Base-by-base conservation (phyloP, 1,284 basidiomycete genomes). In the Pseudozyma sp. region DNA sequence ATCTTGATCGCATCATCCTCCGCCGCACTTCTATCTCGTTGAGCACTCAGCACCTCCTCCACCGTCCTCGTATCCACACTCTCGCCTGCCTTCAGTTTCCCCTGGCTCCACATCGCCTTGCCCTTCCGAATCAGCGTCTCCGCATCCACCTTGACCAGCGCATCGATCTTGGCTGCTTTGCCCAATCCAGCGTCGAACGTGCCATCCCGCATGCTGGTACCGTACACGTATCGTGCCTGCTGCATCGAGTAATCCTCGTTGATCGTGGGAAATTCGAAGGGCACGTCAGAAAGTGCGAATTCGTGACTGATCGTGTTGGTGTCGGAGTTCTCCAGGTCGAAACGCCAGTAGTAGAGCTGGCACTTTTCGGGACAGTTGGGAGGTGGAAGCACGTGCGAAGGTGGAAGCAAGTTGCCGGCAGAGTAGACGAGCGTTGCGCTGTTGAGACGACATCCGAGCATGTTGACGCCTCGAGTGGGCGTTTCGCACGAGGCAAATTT, bases 161-260 rank as follows among this genome's bases (percentile, higher is more conserved):
- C 86, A 65, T 88, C 87, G 37, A 87, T 87, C 74, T 87, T 87
- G 9, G 87, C 86, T 2, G 86, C 86, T n/a, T 86, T 86, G n/a
- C 77, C 75, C 24, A 80, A 49, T 2, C 87, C 84, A 17, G 86
- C 86, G 51, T 87, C 86, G 57, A 88, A 87, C 5, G 83, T 70
- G 11, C 78, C 75, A 39, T 72, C 70, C 8, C 69, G 65, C 61
- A 80, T 79, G 9, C 72, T 74, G 0, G 79, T 78, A 17, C 80
- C 80, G 61, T 87, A 88, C 1, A 87, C 81, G 67, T 83, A 87
- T 34, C 78, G 73, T 11, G 85, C 78, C 14, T 82, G 63, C 14
- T 80, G 76, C 85, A 87, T 86, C 13, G 64, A 70, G n/a, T 79
- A 72, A 14, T 73, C 65, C 7, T 82, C 75, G 42, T 85, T 85